Evolutionary conservation across 1,284 basidiomycete species (phyloP), one percentile per base, ranked within the genome.

Genomic region (Agaricales sp.): DNA sequence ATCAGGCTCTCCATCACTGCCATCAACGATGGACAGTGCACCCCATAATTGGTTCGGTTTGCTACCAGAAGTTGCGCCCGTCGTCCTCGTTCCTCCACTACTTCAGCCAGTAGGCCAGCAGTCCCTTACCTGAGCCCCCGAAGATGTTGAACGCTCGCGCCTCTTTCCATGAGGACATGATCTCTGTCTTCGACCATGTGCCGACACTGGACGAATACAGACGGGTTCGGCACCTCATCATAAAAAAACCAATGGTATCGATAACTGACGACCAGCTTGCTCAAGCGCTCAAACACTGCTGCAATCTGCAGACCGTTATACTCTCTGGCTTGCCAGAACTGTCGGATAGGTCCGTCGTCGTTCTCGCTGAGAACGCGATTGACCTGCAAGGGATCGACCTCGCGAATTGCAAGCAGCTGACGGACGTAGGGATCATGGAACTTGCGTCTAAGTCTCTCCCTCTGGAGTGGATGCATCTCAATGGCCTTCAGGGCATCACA

Each of bases 361-460:
- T 73, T 3, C 70, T 92, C 26, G 86, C 86, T 4, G 63, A 67
- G 56, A 74, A 69, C 48, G 86, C 87, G 45, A 68, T 70, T 3
- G 77, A 80, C 50, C 69, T 96, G 2, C 81, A 87, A 53, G 83
- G 87, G 22, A 66, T 95, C 52, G 87, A 92, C 61, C 59, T 96
- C 51, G 77, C 78, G 44, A 82, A 82, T 11, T 97, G 93, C 68
- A 72, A 70, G 41, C 68, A 74, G 51, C 70, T 96, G 37, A 86
- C 88, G 4, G 88, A 92, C 56, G 74, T 79, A 13, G 84, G 83
- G 1, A 67, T 96, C 44, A 63, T 80, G 51, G 80, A 82, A 46
- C 64, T 96, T 24, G 84, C 85, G 6, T 71, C 72, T 45, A 74
- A 80, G 53, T 82, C 80, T 43, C 77, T 77, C 24, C 71, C 79